Evolutionary conservation across 371 early-diverging fungal species (phyloP).

Genomic region (Globomyces sp.): DNA sequence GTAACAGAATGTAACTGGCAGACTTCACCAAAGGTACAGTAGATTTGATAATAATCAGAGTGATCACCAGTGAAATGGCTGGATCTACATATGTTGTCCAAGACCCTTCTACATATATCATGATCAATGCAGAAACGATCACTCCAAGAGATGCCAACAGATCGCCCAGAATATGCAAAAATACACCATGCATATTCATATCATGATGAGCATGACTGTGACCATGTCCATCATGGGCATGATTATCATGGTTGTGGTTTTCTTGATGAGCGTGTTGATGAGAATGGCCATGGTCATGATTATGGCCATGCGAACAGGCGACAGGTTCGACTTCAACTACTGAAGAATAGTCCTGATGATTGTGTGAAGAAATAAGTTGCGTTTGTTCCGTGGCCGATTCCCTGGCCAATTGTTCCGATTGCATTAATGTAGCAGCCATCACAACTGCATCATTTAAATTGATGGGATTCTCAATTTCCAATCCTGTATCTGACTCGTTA

Average conservation of each 20-base stretch:
- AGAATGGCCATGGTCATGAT: neutral
- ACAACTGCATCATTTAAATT: too few species aligned
- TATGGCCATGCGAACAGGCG: neutral
- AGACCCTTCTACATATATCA: constrained; percentile 64
- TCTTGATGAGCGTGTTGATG: neutral
- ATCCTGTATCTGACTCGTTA: too few species aligned
- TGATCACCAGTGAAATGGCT: constrained; percentile 62
- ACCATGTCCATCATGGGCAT: neutral
- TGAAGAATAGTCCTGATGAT: too few species aligned
- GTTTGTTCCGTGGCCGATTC: too few species aligned
- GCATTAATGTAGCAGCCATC: too few species aligned
- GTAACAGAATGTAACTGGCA: constrained; percentile 80
- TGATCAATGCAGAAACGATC: constrained; percentile 78
- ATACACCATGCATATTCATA: constrained; percentile 91
- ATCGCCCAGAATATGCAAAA: constrained; percentile 94
- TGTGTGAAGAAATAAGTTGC: too few species aligned
- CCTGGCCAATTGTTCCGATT: too few species aligned
- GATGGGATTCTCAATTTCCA: too few species aligned
- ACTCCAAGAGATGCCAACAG: constrained; percentile 90
- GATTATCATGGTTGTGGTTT: neutral
- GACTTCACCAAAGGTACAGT: constrained; percentile 71
- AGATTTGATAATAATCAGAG: constrained; percentile 60
- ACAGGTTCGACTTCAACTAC: too few species aligned
- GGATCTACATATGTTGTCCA: constrained; percentile 85
- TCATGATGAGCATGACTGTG: constrained; percentile 26